phyloP scores from a whole-genome alignment of 192 early-diverging fungal genomes.

The Coemansia sp. region DNA sequence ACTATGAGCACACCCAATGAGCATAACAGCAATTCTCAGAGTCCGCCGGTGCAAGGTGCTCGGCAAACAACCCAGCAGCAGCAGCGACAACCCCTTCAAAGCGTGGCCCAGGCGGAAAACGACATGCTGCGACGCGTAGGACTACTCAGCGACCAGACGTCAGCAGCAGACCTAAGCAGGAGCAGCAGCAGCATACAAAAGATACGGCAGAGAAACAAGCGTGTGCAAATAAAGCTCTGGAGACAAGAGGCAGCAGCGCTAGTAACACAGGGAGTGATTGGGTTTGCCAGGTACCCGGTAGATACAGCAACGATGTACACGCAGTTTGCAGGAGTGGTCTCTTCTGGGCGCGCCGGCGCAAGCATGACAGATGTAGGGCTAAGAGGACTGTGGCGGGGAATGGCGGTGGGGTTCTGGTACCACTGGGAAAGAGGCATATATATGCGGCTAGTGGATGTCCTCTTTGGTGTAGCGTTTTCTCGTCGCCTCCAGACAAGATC shows the following conservation, averaged over 20 bases:
- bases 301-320: slow-evolving; percentile 23
- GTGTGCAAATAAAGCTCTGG: slow-evolving; percentile 4
- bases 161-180: slow-evolving; percentile 1
- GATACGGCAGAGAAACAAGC: too few species aligned
- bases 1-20: too few species aligned
- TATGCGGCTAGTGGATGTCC: slow-evolving; percentile 7
- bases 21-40: too few species aligned
- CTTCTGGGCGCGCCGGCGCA: not conserved
- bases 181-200: not conserved
- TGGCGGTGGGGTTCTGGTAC: slow-evolving; percentile 23
- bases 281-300: slow-evolving; percentile 24
- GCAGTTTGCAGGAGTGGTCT: slow-evolving; percentile 15
- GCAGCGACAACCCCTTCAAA: not conserved
- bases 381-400: not conserved
- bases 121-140: slow-evolving; percentile 21
- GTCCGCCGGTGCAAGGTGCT: too few species aligned
- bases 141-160: slow-evolving; percentile 1
- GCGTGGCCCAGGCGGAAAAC: slow-evolving; percentile 10
- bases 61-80: not conserved
- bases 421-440: slow-evolving; percentile 22
- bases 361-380: not conserved
- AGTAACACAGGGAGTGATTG: slow-evolving; percentile 6
- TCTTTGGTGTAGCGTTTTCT: not conserved
- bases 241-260: slow-evolving; percentile 12
- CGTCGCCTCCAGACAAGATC: not conserved